Conservation (phyloP, 768 basidiomycete species). For the Leucosporidium creatinivorum region DNA sequence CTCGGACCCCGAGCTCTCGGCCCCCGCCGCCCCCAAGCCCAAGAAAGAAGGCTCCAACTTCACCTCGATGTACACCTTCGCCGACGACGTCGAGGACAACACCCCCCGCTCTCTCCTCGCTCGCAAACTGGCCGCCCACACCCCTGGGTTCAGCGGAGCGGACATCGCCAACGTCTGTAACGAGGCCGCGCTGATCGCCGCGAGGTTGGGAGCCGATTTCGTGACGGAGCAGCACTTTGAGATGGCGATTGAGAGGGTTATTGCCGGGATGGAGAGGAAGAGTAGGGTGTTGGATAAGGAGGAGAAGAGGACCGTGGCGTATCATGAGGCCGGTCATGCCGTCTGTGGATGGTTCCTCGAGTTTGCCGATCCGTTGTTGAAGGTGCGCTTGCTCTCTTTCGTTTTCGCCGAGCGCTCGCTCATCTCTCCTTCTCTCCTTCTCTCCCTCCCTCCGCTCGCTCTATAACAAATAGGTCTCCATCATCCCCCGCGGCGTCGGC, state of each 20-base stretch:
- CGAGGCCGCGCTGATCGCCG: conserved; percentile 91
- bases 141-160: conserved; percentile 96
- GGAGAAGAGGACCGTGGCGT: conserved; percentile 98
- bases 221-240: conserved; percentile 86
- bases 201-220: conserved; percentile 68
- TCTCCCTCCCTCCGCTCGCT: neutral
- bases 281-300: conserved; percentile 83
- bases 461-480: conserved; percentile 65
- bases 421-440: neutral
- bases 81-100: conserved; percentile 41
- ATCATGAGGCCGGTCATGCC: conserved; percentile 98
- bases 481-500: conserved; percentile 92
- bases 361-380: conserved; percentile 90
- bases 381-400: conserved; percentile 57
- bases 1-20: neutral
- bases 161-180: conserved; percentile 99
- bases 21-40: neutral
- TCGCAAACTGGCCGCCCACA: conserved; percentile 89
- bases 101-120: conserved; percentile 53
- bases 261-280: conserved; percentile 94
- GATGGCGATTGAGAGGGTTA: conserved; percentile 94
- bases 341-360: conserved; percentile 98
- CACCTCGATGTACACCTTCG: conserved; percentile 33
- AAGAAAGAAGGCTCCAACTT: conserved; percentile 20
- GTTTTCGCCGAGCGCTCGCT: neutral